A percentile compares a stretch with the other conserved stretches of the same genome.
These are phyloP conservation scores for Globisporangium nagaii DNA, from an alignment of 352 stramenopile species.

Conservation along the genomic window DNA sequence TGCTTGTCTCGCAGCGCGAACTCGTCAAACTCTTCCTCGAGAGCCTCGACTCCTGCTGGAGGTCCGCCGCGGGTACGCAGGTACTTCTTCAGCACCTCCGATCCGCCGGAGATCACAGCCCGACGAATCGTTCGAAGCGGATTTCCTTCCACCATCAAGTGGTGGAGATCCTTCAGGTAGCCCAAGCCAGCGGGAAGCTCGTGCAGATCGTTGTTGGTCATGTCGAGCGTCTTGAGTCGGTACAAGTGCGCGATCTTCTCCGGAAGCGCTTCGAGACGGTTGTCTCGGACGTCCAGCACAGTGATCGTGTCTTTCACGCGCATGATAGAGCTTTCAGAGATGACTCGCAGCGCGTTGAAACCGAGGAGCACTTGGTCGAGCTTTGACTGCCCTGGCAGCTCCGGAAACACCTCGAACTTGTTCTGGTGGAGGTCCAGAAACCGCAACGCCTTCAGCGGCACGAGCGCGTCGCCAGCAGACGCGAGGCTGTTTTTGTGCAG, in stretches of 20 bases:
- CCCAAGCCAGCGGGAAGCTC: slow-evolving; percentile 65
- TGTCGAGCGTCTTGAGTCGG: slow-evolving; percentile 72
- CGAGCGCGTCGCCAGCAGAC: slow-evolving; percentile 27
- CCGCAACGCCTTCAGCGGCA: slow-evolving; percentile 27
- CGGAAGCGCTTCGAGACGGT: slow-evolving; percentile 59
- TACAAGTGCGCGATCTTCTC: slow-evolving; percentile 57
- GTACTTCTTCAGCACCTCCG: slow-evolving; percentile 78
- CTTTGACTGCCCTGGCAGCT: slow-evolving; percentile 31
- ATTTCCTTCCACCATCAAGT: slow-evolving; percentile 74
- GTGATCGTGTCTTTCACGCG: slow-evolving; percentile 60
- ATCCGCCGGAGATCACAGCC: slow-evolving; percentile 54
- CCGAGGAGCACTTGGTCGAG: slow-evolving; percentile 77
- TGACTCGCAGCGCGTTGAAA: slow-evolving; percentile 48
- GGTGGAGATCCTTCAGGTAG: slow-evolving; percentile 72
- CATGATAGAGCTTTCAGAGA: slow-evolving; percentile 43
- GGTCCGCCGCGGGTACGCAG: slow-evolving; percentile 65
- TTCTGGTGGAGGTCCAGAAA: slow-evolving; percentile 78
- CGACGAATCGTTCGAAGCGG: slow-evolving; percentile 69
- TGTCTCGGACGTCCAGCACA: slow-evolving; percentile 74
- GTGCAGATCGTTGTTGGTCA: slow-evolving; percentile 80
- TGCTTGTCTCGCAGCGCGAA: slow-evolving; percentile 43
- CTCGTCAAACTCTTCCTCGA: slow-evolving; percentile 74
- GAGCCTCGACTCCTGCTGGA: slow-evolving; percentile 44
- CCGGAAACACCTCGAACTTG: slow-evolving; percentile 52
- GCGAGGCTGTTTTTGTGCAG: slow-evolving; percentile 68